A percentile compares a stretch with the other conserved stretches of the same genome.
These are phyloP conservation scores for Saturnispora hagleri DNA, from an alignment of 805 yeast species.

Conservation along the genomic window DNA sequence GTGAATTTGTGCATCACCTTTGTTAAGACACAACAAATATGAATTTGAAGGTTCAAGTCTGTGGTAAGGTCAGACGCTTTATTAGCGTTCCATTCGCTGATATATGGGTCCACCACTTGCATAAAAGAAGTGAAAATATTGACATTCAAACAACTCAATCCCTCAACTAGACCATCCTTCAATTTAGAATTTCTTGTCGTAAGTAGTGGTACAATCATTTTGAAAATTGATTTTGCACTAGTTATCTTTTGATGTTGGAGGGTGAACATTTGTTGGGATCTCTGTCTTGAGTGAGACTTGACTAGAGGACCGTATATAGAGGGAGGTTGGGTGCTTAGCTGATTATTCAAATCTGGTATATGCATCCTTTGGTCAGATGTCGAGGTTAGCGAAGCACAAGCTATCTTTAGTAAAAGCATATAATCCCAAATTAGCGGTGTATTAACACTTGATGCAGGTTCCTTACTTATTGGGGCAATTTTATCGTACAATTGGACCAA, in stretches of 20 bases:
- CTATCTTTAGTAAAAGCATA: conserved; percentile 76
- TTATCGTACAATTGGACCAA: conserved; percentile 77
- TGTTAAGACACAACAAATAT: conserved; percentile 65
- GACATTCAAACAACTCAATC: conserved; percentile 81
- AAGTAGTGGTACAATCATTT: conserved; percentile 76
- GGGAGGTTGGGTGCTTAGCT: conserved; percentile 10
- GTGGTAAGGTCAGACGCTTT: conserved; percentile 6
- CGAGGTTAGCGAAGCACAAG: conserved; percentile 83
- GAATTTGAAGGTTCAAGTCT: conserved; percentile 44
- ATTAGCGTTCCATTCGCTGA: conserved; percentile 49
- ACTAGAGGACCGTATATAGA: conserved; percentile 34
- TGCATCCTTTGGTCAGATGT: conserved; percentile 78
- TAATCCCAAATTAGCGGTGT: conserved; percentile 29
- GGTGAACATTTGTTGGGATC: conserved; percentile 68
- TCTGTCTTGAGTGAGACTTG: conserved; percentile 62
- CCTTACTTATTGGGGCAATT: conserved; percentile 47
- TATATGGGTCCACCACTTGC: conserved; percentile 59
- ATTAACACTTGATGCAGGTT: conserved; percentile 16
- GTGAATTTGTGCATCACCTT: conserved; percentile 60
- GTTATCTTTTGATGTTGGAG: conserved; percentile 88
- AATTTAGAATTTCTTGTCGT: conserved; percentile 60
- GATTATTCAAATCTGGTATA: conserved; percentile 25
- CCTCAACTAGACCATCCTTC: conserved; percentile 81
- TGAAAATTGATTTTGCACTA: conserved; percentile 82
- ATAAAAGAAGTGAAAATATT: conserved; percentile 78